Percentiles rank a stretch among this genome's conserved stretches.
Evolutionary conservation across 768 basidiomycete genomes (phyloP).

Genomic region (Myochromella boudieri): DNA sequence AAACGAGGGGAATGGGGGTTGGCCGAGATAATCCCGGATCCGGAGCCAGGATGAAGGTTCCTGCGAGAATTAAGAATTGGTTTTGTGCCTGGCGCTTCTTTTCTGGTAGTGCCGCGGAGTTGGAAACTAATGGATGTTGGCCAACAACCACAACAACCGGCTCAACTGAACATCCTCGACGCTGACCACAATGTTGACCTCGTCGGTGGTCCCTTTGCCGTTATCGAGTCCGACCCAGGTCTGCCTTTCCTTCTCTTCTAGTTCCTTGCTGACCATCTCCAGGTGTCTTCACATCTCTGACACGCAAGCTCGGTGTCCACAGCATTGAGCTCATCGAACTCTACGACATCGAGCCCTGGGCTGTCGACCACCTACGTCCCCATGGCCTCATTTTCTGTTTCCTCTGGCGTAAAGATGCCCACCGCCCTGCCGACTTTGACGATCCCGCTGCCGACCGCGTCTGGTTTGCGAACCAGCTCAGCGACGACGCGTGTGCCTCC

Average conservation of each 20-base stretch:
- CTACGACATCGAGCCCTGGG: slow-evolving; percentile 65
- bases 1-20: slow-evolving; percentile 4
- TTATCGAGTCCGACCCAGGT: slow-evolving; percentile 60
- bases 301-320: slow-evolving; percentile 51
- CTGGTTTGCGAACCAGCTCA: slow-evolving; percentile 72
- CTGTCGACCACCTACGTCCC: slow-evolving; percentile 57
- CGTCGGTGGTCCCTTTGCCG: slow-evolving; percentile 62
- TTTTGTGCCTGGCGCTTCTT: no score
- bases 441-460: slow-evolving; percentile 56
- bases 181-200: slow-evolving; percentile 35
- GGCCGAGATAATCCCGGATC: slow-evolving; percentile 22
- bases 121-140: slow-evolving; percentile 6
- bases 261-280: not conserved
- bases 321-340: slow-evolving; percentile 57
- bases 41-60: slow-evolving; percentile 3
- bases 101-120: no score
- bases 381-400: slow-evolving; percentile 66
- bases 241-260: slow-evolving; percentile 1
- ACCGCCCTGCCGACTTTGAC: slow-evolving; percentile 44
- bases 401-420: slow-evolving; percentile 50
- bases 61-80: slow-evolving; percentile 1
- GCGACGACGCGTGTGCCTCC: slow-evolving; percentile 64
- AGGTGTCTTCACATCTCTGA: slow-evolving; percentile 62
- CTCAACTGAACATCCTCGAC: not conserved
- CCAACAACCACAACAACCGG: slow-evolving; percentile 1